phyloP scores from a whole-genome alignment of 75 land plant genomes.

The Larix kaempferi region DNA sequence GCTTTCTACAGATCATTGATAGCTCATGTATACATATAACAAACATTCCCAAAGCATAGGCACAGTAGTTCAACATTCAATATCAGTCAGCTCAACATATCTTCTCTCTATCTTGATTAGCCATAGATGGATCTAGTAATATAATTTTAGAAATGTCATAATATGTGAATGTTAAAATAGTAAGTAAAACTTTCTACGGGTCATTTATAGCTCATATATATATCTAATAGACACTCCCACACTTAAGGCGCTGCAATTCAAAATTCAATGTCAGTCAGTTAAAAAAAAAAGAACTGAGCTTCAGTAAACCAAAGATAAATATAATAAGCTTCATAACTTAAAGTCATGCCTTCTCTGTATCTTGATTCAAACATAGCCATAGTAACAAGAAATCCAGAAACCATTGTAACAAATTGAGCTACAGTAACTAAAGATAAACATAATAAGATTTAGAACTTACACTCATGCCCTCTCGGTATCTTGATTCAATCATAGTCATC shows the following conservation, averaged over 20 bases:
- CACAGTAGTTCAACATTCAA: too few relatives aligned
- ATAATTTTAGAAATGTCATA: not conserved
- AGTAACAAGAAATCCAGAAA: slow-evolving; percentile 95
- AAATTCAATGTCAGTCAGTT: not conserved
- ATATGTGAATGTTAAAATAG: not conserved
- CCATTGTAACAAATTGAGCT: slow-evolving; percentile 83
- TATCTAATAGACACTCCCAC: too few relatives aligned
- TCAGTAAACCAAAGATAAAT: not conserved
- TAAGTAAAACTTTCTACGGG: not conserved
- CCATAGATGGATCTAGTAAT: not conserved
- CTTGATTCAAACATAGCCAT: slow-evolving; percentile 95
- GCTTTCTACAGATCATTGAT: not conserved
- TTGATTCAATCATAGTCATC: slow-evolving; percentile 91
- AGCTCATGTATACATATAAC: too few relatives aligned
- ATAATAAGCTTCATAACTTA: slow-evolving; percentile 21
- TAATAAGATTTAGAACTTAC: slow-evolving; percentile 33
- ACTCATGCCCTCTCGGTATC: slow-evolving; percentile 82
- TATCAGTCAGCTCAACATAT: slow-evolving; percentile 18
- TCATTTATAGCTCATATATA: not conserved
- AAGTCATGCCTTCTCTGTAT: slow-evolving; percentile 85
- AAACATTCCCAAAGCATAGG: too few relatives aligned
- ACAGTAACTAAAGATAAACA: not conserved
- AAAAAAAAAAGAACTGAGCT: not conserved
- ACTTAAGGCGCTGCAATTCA: too few relatives aligned
- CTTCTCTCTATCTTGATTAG: slow-evolving; percentile 79